A percentile compares a stretch with the other conserved stretches of the same genome.
These are phyloP conservation scores for Candida incommunis DNA, from an alignment of 805 yeast genomes.

Conservation along the genomic window DNA sequence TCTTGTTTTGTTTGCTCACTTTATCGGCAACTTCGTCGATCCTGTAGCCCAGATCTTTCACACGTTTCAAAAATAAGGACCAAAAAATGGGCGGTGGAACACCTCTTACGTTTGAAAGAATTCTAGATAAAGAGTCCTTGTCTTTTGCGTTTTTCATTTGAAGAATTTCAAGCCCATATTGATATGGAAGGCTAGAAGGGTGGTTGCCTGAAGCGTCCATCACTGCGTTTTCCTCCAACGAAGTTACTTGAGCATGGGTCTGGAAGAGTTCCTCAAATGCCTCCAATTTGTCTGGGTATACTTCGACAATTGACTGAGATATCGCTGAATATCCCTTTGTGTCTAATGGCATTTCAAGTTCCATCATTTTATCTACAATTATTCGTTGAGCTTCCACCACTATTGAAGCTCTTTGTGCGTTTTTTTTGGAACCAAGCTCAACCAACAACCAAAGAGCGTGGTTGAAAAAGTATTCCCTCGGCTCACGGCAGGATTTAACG, in stretches of 20 bases:
- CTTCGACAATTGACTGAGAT: conserved; percentile 13
- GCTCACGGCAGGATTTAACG: neutral
- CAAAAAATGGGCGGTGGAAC: conserved; percentile 12
- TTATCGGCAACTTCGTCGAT: conserved; percentile 8
- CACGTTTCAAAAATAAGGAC: conserved; percentile 12
- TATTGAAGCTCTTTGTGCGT: neutral
- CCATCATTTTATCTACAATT: neutral
- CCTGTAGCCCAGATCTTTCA: conserved; percentile 10
- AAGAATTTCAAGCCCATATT: conserved; percentile 6
- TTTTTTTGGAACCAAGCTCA: neutral
- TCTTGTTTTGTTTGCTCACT: conserved; percentile 11
- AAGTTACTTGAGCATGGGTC: conserved; percentile 3
- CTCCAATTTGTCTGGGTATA: conserved; percentile 5
- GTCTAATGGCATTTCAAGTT: conserved; percentile 8
- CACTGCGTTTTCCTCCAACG: neutral
- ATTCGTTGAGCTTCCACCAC: neutral
- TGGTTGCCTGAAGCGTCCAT: neutral
- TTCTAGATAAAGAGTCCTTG: conserved; percentile 6
- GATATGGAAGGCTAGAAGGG: conserved; percentile 6
- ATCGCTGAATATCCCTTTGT: conserved; percentile 18
- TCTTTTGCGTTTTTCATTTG: conserved; percentile 6
- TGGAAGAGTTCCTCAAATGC: conserved; percentile 3
- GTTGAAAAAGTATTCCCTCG: neutral
- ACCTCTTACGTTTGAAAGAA: conserved; percentile 4
- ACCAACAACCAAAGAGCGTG: neutral